Evolutionary conservation across 176 grass and related monocot species (phyloP).

Genomic region (Eremochloa ophiuroides): DNA sequence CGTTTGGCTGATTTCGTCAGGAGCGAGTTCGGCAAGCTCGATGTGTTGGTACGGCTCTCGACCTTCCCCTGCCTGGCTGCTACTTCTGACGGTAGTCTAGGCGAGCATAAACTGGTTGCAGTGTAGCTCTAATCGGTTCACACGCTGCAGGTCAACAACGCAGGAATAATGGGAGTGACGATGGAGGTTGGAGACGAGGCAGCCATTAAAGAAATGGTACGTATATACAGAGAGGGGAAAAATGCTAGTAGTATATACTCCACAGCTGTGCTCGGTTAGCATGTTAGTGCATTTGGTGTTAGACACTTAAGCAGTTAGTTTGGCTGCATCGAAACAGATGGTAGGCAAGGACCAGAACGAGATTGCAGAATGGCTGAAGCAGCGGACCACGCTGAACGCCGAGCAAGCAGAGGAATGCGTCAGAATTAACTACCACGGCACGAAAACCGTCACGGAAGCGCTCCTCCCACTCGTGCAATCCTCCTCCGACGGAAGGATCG

Average conservation of each 20-base stretch:
- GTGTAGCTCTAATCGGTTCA: not conserved
- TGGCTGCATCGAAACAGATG: not conserved
- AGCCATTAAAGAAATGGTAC: not conserved
- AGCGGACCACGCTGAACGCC: slow-evolving; percentile 16
- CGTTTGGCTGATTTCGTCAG: slow-evolving; percentile 29
- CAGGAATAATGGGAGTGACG: slow-evolving; percentile 11
- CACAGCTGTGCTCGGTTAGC: not conserved
- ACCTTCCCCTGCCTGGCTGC: not conserved
- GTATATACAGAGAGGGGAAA: not conserved
- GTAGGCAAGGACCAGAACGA: not conserved
- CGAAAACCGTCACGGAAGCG: slow-evolving; percentile 44
- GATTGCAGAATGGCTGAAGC: slow-evolving; percentile 18
- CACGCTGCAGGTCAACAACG: slow-evolving; percentile 29
- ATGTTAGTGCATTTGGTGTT: not conserved
- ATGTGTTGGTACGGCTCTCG: slow-evolving; percentile 17
- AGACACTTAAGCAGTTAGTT: not conserved
- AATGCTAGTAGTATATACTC: not conserved
- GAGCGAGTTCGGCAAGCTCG: slow-evolving; percentile 41
- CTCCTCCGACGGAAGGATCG: slow-evolving; percentile 42
- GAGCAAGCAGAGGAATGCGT: slow-evolving; percentile 49
- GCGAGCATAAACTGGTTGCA: not conserved
- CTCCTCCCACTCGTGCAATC: slow-evolving; percentile 41
- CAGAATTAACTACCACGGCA: slow-evolving; percentile 52
- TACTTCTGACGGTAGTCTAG: not conserved
- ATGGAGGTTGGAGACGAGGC: not conserved